Evolutionary conservation across 352 stramenopile genomes (phyloP), one percentile per base, ranked within the genome.

Genomic region (Pythium aristosporum): DNA sequence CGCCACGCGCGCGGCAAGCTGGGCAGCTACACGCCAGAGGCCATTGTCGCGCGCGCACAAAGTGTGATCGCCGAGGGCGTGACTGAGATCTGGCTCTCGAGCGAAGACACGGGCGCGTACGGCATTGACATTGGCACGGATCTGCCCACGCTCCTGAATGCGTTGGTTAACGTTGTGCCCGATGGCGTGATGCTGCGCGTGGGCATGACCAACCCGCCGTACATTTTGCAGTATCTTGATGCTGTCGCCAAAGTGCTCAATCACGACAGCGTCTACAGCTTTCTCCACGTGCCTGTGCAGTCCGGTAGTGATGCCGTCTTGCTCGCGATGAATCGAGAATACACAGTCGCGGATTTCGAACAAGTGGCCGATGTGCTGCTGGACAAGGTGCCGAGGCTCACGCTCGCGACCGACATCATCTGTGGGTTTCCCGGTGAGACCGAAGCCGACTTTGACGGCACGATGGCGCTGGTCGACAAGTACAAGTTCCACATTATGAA

Each of bases 171-270:
- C 30, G 73, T 94, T 44, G 61, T 91, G 34, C 82, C 85, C 0
- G 74, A 79, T 13, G 76, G 82, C 12, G 77, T 91, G n/a, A 98
- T 98, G 90, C 71, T 98, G 5, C 80, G 89, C 37, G 76, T 98
- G 16, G 92, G 92, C 21, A 98, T 98, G 92, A 98, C 91, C 16
- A 98, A 98, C 63, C 92, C 92, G 46, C 92, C 92, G 43, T 98
- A 91, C 72, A 97, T 98, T 48, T 58, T 97, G 25, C 73, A 92
- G 51, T 88, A 97, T 64, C 68, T 98, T 2, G 78, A 96, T 62
- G 79, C 72, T 3, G 75, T 98, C n/a, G 88, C 85, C 10, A 69
- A 87, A 32, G 77, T 91, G 21, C 61, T 98, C 16, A 91, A 88
- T 49, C 80, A 97, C 62, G 75, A 85, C 10, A 70, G 76, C 25